Base-by-base conservation (phyloP, 2,329 filamentous ascomycete species). In the Ophiosphaerella herpotricha region DNA sequence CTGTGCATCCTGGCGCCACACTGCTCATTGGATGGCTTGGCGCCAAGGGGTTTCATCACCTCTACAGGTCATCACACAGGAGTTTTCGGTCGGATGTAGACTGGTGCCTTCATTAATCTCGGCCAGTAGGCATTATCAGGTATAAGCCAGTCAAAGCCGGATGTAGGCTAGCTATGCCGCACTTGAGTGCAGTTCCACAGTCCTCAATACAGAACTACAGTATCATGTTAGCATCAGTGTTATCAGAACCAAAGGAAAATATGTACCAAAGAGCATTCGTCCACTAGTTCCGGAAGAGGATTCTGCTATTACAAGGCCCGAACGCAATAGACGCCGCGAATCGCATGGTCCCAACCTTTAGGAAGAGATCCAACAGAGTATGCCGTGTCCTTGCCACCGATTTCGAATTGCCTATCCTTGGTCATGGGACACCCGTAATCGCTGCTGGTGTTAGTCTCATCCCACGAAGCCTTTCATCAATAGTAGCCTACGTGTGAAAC, bases 401-500 rank as follows among this genome's bases (percentile, higher is more conserved):
- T 29, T 33, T 48, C 50, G 16, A 29, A 8, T 2, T 43, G 35
- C 14, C 45, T 45, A 13, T 13, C 5, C 11, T 36, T 46, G 14
- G 21, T 32, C 14, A 40, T 32, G 7, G 44, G 44, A 12, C 50
- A 52, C 3, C 29, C 32, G 11, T 45, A 23, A 8, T 26, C 35
- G 21, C 50, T 52, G 31, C 11, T 41, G 4, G 8, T 32, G 36
- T 52, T 23, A 52, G 45, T 29, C 7, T 33, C 8, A 5, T 29
- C 13, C 18, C 18, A 9, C 16, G 1, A 14, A 8, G 32, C 13
- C 11, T 23, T 5, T 14, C 23, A 36, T 29, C 13, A 13, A 44
- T 7, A 29, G 26, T 29, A 29, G 26, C 60, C 55, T 50, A 64
- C 61, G 48, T 44, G 46, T 53, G 60, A 40, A 61, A 66, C 5